Evolutionary conservation across 768 basidiomycete genomes (phyloP), one percentile per base, ranked within the genome.

Genomic region (Lactarius psammicola): DNA sequence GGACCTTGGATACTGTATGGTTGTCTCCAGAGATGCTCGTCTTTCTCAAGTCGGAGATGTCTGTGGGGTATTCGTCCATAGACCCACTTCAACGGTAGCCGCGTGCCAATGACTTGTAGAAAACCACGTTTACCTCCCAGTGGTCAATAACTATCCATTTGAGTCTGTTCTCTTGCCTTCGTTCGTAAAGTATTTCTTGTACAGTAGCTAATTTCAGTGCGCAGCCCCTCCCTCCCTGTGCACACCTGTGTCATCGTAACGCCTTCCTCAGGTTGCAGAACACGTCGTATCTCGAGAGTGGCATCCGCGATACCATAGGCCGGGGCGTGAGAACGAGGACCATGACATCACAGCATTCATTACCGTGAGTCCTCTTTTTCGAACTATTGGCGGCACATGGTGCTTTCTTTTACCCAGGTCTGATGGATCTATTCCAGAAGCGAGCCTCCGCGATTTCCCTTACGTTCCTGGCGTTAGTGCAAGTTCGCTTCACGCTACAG

Each of bases 371-470:
- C 23, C 36, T 18, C 34, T 20, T 36, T 28, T n/a, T 40, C 11
- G 18, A 18, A 9, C 34, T 13, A 13, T 28, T 30, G 10, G 31
- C 15, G 20, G 46, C 11, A 38, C 44, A 9, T 18, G n/a, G 20
- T 17, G 8, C 28, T 31, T 31, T 26, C 7, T n/a, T 55, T n/a
- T 23, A 36, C 31, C 33, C 34, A 66, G 67, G n/a, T 68, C 65
- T 17, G 59, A 54, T 40, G 34, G 33, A 26, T 67, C 65, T 34
- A 28, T 31, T 28, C 30, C 33, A 10, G 68, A 69, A 54, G 61
- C 61, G 17, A 59, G n/a, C n/a, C 53, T 63, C 18, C 36, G 36
- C 38, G 64, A 60, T 15, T 67, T 67, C 13, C 55, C 36, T 20
- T 23, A 49, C 31, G 60, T 68, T 18, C 65, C 65, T 26, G 26